Conservation (phyloP, 169 alveolate genomes). For the Plasmodium adleri region DNA sequence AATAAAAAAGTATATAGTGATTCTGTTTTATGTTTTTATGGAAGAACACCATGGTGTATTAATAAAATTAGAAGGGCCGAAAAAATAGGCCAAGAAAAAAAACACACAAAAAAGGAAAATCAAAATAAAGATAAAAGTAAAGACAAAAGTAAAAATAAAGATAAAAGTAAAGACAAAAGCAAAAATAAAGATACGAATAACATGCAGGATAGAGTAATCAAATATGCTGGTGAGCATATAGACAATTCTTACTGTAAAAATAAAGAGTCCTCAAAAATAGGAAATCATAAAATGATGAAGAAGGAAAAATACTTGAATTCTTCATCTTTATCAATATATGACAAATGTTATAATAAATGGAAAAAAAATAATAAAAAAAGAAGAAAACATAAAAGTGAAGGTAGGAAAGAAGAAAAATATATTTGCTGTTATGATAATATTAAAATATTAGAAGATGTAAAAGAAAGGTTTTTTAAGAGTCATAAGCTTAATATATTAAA, state of each 20-base stretch:
- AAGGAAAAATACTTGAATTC: too few relatives aligned
- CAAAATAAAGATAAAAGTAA: not conserved
- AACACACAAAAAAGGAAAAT: not conserved
- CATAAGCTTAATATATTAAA: not conserved
- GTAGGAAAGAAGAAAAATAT: not conserved
- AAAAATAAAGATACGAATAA: not conserved
- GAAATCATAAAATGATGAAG: too few relatives aligned
- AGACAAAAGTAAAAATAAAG: not conserved
- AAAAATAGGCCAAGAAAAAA: not conserved
- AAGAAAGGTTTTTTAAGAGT: constrained; percentile 11
- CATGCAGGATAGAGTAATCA: not conserved
- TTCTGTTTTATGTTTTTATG: not conserved
- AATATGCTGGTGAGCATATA: too few relatives aligned
- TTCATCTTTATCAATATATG: not conserved
- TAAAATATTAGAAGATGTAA: not conserved
- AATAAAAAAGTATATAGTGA: constrained; percentile 15
- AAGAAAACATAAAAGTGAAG: constrained; percentile 15
- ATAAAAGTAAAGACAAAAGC: not conserved
- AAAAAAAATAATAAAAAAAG: constrained; percentile 5
- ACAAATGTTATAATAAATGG: constrained; percentile 38
- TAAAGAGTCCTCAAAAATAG: too few relatives aligned
- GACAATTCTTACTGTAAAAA: too few relatives aligned
- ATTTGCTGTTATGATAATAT: constrained; percentile 4
- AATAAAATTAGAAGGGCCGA: too few relatives aligned
- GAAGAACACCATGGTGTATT: not conserved